Base-by-base conservation (phyloP, 2,329 filamentous ascomycete genomes). In the Hirsutella thompsonii region DNA sequence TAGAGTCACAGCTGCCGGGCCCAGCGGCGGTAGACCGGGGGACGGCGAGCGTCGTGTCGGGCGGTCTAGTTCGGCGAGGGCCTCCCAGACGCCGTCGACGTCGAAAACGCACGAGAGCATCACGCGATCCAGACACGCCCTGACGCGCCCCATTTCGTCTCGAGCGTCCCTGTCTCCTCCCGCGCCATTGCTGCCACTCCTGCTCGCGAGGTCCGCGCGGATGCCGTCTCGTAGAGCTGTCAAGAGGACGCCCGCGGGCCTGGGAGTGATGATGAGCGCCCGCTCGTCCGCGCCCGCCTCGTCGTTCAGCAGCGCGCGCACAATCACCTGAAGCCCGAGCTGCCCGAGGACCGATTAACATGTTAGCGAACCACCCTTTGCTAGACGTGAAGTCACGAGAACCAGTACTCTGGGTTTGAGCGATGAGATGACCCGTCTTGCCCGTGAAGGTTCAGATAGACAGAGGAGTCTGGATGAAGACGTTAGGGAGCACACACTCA, bases 91-190 rank as follows among this genome's bases (percentile, higher is more conserved):
- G 0, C 76, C 76, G 36, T 76, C 66, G 10, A 76, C 48, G 44
- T 78, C 74, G 47, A 80, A 80, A 1, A 79, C 66, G 20, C 70
- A 63, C 20, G 72, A 71, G 21, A 80, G 61, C 26, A 68, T 64
- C 4, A 78, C 67, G 36, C 61, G 60, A 36, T 71, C 68, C 3
- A 81, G 56, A 42, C 60, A 63, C 3, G 51, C 48, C 39, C 53
- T 60, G 21, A 63, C 50, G 26, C 51, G 1, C 29, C 28, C 2
- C 28, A 2, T 29, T n/a, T n/a, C n/a, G n/a, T n/a, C n/a, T n/a
- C n/a, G n/a, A n/a, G n/a, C n/a, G n/a, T n/a, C n/a, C 28, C 4
- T 29, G 28, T 29, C 20, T 4, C 3, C 35, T 6, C 2, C 20
- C 34, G 16, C 40, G 18, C 52, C 8, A 23, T 40, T 37, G 44